A percentile compares a stretch with the other conserved stretches of the same genome.
phyloP scores from a whole-genome alignment of 768 basidiomycete species.

The Dacryopinax primogenitus region DNA sequence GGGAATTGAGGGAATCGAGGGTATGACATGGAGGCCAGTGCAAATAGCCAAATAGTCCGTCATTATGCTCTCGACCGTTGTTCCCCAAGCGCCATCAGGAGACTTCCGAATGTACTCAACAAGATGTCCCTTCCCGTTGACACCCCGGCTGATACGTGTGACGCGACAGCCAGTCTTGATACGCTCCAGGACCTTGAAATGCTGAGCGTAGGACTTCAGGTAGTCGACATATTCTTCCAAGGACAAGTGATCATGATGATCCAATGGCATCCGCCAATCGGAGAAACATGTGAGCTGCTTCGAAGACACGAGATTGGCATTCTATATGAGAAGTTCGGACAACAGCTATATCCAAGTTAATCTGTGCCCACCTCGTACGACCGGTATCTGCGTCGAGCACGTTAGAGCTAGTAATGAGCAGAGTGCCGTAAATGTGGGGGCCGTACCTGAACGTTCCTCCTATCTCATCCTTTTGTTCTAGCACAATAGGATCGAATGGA shows the following conservation, averaged over 20 bases:
- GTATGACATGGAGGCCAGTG: conserved; percentile 45
- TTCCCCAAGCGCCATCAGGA: conserved; percentile 21
- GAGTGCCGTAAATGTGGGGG: background rate
- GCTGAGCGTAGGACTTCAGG: conserved; percentile 34
- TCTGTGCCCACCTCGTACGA: conserved; percentile 32
- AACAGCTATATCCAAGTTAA: background rate
- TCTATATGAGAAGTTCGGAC: conserved; percentile 23
- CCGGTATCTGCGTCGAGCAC: conserved; percentile 26
- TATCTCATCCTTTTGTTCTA: conserved; percentile 38
- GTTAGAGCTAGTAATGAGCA: background rate
- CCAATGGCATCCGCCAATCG: conserved; percentile 41
- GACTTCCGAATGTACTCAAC: conserved; percentile 27
- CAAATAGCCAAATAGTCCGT: conserved; percentile 38
- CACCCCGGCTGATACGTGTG: conserved; percentile 28
- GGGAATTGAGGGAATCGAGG: conserved; percentile 38
- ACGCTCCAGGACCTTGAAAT: conserved; percentile 32
- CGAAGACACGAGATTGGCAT: conserved; percentile 40
- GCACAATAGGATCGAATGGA: conserved; percentile 38
- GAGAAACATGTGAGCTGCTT: conserved; percentile 50
- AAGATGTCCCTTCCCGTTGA: conserved; percentile 27
- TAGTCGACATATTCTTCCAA: conserved; percentile 42
- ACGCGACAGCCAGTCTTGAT: conserved; percentile 33
- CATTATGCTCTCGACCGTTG: conserved; percentile 26
- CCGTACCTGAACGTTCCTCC: conserved; percentile 38
- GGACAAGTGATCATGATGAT: conserved; percentile 38